Percentiles rank a stretch among this genome's conserved stretches.
Conservation (phyloP, 2,329 filamentous ascomycete species). For the Fusarium incarnatum region DNA sequence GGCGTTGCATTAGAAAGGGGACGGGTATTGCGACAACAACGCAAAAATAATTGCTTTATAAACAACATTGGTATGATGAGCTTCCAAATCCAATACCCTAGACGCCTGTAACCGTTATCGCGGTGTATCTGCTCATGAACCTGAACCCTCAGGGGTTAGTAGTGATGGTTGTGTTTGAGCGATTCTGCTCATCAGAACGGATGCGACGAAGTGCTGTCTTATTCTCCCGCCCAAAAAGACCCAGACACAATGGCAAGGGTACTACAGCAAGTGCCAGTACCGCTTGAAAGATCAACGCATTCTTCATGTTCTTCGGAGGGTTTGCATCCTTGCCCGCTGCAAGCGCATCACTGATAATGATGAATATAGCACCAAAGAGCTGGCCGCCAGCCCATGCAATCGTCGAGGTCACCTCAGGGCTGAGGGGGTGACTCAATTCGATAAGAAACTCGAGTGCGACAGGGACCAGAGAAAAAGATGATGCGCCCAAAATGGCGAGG, state of each 20-base stretch:
- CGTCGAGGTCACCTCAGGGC: constrained; percentile 85
- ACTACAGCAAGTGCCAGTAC: constrained; percentile 73
- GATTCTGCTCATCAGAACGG: constrained; percentile 54
- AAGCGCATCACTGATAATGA: constrained; percentile 83
- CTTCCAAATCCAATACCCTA: neutral
- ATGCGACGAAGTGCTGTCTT: constrained; percentile 64
- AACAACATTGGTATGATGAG: constrained; percentile 18
- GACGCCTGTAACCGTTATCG: neutral
- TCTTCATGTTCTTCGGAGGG: constrained; percentile 79
- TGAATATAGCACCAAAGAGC: constrained; percentile 84
- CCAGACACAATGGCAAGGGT: constrained; percentile 76
- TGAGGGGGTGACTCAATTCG: constrained; percentile 87
- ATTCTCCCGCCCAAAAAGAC: constrained; percentile 72
- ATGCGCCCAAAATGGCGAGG: constrained; percentile 80
- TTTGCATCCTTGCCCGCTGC: constrained; percentile 62
- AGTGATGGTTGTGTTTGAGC: constrained; percentile 34
- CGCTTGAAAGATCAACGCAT: constrained; percentile 82
- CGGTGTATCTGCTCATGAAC: neutral
- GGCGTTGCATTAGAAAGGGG: constrained; percentile 21
- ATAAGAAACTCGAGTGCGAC: constrained; percentile 88
- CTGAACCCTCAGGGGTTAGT: constrained; percentile 28
- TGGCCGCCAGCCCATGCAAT: constrained; percentile 90
- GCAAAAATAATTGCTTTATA: constrained; percentile 18
- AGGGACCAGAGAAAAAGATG: constrained; percentile 83
- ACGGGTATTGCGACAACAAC: constrained; percentile 43